A percentile compares a stretch with the other conserved stretches of the same genome.
Conservation (phyloP, 495 filamentous ascomycete genomes). For the Hamigera avellanea region DNA sequence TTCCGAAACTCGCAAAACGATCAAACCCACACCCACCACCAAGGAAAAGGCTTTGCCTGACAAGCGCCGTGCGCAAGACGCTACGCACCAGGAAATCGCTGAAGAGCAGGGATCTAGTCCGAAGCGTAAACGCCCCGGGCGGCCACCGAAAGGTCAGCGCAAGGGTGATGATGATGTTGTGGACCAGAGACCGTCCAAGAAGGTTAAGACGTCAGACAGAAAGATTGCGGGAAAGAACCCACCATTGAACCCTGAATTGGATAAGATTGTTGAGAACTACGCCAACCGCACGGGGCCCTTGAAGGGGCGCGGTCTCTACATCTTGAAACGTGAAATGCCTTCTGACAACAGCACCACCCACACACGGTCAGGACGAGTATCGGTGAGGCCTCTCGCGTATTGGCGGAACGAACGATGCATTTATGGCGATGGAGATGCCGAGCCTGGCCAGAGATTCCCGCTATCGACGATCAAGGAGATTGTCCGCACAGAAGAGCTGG, state of each 20-base stretch:
- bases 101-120: conserved; percentile 5
- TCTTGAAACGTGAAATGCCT: conserved; percentile 59
- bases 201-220: conserved; percentile 15
- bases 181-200: conserved; percentile 24
- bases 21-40: conserved; percentile 1
- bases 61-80: conserved; percentile 6
- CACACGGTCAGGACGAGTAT: conserved; percentile 44
- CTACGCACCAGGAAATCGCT: conserved; percentile 6
- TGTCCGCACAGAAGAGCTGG: conserved; percentile 56
- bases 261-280: conserved; percentile 31
- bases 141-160: conserved; percentile 19
- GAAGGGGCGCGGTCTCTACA: conserved; percentile 51
- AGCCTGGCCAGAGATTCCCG: conserved; percentile 40
- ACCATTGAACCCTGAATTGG: conserved; percentile 21
- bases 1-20: conserved; percentile 5
- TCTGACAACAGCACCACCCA: conserved; percentile 33
- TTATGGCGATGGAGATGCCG: conserved; percentile 47
- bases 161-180: conserved; percentile 11
- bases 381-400: conserved; percentile 66
- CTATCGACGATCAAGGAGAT: conserved; percentile 62
- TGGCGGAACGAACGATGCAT: conserved; percentile 78
- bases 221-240: conserved; percentile 4
- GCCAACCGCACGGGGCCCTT: conserved; percentile 32
- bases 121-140: conserved; percentile 20
- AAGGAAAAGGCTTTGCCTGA: conserved; percentile 5